phyloP scores from a whole-genome alignment of 108 stramenopile genomes.

The Discostella stelligeroides region DNA sequence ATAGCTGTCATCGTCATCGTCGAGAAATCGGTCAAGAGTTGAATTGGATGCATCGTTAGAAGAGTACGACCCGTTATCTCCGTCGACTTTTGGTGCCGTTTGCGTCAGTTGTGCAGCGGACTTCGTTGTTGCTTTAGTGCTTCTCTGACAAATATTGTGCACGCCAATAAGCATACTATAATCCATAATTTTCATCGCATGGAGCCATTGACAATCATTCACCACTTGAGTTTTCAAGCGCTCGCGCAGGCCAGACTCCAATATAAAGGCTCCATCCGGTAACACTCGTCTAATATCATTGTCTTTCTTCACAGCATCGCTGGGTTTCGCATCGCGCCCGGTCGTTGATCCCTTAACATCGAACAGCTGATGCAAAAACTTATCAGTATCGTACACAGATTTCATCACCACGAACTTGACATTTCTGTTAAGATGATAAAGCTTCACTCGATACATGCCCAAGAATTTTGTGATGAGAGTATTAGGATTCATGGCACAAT shows the following conservation, averaged over 20 bases:
- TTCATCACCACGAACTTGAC: conserved; percentile 96
- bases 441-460: conserved; percentile 98
- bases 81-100: conserved; percentile 9
- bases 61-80: conserved; percentile 26
- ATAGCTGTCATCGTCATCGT: conserved; percentile 87
- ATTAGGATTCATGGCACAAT: conserved; percentile 91
- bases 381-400: conserved; percentile 90
- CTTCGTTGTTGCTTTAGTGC: conserved; percentile 1
- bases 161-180: conserved; percentile 93
- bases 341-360: conserved; percentile 92
- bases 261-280: conserved; percentile 64
- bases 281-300: conserved; percentile 73
- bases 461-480: conserved; percentile 93
- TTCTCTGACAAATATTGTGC: conserved; percentile 74
- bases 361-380: conserved; percentile 81
- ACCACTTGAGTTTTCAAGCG: conserved; percentile 72
- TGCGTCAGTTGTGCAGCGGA: not conserved
- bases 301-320: conserved; percentile 90
- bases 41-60: conserved; percentile 40
- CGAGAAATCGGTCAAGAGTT: conserved; percentile 43
- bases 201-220: conserved; percentile 79
- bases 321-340: conserved; percentile 81
- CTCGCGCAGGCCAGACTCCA: conserved; percentile 57
- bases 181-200: conserved; percentile 93
- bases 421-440: conserved; percentile 89